Conservation (phyloP, 2,329 filamentous ascomycete species). For the Fusarium illudens region DNA sequence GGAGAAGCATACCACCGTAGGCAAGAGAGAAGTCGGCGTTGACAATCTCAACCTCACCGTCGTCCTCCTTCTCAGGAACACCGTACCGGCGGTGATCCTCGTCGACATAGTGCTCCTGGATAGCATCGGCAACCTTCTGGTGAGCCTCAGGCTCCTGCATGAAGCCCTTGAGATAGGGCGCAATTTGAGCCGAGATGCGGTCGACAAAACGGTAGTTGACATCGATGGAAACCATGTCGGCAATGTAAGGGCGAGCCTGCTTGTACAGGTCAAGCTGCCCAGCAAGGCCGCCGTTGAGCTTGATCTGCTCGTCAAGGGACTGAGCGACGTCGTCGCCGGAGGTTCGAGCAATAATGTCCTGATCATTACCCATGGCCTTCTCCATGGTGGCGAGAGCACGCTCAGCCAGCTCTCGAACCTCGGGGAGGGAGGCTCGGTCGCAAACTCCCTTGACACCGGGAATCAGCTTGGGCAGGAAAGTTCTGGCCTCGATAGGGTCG, state of each 20-base stretch:
- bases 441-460: slow-evolving; percentile 92
- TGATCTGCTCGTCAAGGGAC: slow-evolving; percentile 78
- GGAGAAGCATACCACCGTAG: slow-evolving; percentile 95
- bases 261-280: slow-evolving; percentile 71
- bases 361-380: slow-evolving; percentile 84
- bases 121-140: slow-evolving; percentile 72
- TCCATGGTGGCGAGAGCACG: slow-evolving; percentile 87
- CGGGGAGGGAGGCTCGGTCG: slow-evolving; percentile 88
- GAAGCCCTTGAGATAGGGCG: slow-evolving; percentile 79
- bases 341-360: slow-evolving; percentile 71
- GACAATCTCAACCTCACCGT: slow-evolving; percentile 94
- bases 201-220: slow-evolving; percentile 82
- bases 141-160: slow-evolving; percentile 67
- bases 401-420: slow-evolving; percentile 89
- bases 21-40: slow-evolving; percentile 97
- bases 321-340: slow-evolving; percentile 77
- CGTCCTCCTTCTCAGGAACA: slow-evolving; percentile 84
- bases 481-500: slow-evolving; percentile 90
- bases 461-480: slow-evolving; percentile 92
- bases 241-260: slow-evolving; percentile 76
- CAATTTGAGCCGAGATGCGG: slow-evolving; percentile 74
- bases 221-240: slow-evolving; percentile 86
- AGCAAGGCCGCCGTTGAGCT: slow-evolving; percentile 70
- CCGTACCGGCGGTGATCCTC: slow-evolving; percentile 91
- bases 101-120: slow-evolving; percentile 81